A percentile compares a stretch with the other conserved stretches of the same genome.
phyloP scores from a whole-genome alignment of 495 filamentous ascomycete genomes.

The Cercophora samala region DNA sequence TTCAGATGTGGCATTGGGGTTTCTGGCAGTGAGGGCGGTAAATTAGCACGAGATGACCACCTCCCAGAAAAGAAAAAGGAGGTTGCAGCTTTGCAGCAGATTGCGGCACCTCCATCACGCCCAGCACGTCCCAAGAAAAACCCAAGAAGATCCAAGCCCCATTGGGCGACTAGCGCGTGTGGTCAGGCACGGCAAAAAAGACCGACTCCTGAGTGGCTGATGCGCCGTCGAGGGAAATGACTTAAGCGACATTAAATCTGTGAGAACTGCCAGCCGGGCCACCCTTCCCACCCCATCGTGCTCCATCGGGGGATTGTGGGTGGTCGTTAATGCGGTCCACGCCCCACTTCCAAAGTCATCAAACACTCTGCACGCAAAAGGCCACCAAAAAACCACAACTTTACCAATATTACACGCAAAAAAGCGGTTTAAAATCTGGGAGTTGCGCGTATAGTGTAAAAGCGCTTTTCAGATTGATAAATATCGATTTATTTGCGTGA shows the following conservation, averaged over 20 bases:
- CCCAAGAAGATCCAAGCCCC: constrained; percentile 2
- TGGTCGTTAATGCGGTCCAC: no score
- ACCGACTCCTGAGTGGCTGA: constrained; percentile 25
- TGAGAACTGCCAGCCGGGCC: constrained; percentile 12
- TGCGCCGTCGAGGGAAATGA: constrained; percentile 32
- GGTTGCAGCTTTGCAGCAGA: constrained; percentile 11
- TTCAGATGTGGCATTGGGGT: constrained; percentile 10
- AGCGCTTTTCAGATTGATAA: no score
- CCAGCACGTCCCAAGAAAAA: not conserved
- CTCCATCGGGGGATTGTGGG: not conserved
- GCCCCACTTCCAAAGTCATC: no score
- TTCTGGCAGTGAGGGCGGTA: constrained; percentile 1
- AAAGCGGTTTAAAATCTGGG: no score
- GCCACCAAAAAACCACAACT: no score
- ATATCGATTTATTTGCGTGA: no score
- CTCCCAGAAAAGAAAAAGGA: constrained; percentile 20
- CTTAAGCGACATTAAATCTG: constrained; percentile 40
- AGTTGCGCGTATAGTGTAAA: no score
- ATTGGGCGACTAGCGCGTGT: constrained; percentile 22
- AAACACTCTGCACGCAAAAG: no score
- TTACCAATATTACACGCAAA: no score
- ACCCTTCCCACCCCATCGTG: constrained; percentile 12
- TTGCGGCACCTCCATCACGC: constrained; percentile 1
- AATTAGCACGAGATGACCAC: constrained; percentile 12
- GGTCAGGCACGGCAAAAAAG: constrained; percentile 26